Evolutionary conservation across 805 yeast genomes (phyloP), one percentile per base, ranked within the genome.

Genomic region (Komagataella populi): DNA sequence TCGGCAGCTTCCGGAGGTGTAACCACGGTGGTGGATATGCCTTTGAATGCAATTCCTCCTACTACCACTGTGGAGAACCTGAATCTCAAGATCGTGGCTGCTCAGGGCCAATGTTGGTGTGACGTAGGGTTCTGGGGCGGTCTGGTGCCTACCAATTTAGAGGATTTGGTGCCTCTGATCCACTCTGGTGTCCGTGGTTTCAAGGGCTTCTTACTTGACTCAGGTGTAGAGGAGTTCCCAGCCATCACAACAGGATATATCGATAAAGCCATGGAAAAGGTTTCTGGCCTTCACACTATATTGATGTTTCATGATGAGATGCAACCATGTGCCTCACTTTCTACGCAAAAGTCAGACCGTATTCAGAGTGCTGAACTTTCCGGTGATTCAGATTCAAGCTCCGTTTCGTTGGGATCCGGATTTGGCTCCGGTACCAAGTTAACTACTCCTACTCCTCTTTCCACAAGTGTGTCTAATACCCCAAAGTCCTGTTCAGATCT

Each of bases 101-200:
- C 96, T 1, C 65, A 71, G 55, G 84, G 81, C 51, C 84, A 90
- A 65, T 76, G 87, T 53, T 90, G 95, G 95, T 93, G 87, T 39
- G 96, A 90, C 63, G 87, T 85, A 6, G 97, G 89, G 0, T 89
- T 91, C 63, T 91, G 97, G 97, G 98, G 97, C 50, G 98, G 97
- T 1, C 70, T 90, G 54, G 79, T 90, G 45, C 98, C 98, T 6
- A 76, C 73, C 54, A 90, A 90, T 64, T 61, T 84, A 52, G 68
- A 72, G 8, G 81, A 87, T 58, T 71, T 90, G 56, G 70, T 74
- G 20, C 96, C 96, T 0, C 73, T 90, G 60, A 81, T 89, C 54
- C 68, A 80, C 52, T 81, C 86, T 55, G 98, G 98, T 49, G 96
- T 91, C 6, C 73, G 96, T 47, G 98, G 98, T 1, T 90, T 90